These are phyloP conservation scores for Chytriomyces sp. DNA, from an alignment of 192 early-diverging fungal species.

Conservation along the genomic window DNA sequence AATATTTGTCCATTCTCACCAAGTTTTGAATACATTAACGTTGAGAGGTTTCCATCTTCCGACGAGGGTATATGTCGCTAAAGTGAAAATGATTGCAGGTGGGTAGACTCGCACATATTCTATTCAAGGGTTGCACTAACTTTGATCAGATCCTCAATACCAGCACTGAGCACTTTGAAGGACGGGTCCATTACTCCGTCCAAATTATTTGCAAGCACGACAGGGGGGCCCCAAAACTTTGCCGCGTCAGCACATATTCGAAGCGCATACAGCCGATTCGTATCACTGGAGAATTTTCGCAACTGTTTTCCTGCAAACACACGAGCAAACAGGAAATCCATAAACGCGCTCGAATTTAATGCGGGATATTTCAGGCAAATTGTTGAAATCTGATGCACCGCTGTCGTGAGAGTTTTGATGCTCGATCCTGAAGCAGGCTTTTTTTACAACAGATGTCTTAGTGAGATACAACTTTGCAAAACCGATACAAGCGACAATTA, in stretches of 20 bases:
- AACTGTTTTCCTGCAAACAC: not conserved
- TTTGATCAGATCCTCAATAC: not conserved
- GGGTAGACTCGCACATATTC: too few relatives aligned
- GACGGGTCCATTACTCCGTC: not conserved
- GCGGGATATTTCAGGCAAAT: too few relatives aligned
- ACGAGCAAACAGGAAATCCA: not conserved
- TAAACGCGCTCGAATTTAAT: not conserved
- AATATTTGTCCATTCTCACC: too few relatives aligned
- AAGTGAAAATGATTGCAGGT: too few relatives aligned
- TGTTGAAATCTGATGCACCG: too few relatives aligned
- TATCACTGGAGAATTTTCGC: not conserved
- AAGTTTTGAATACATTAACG: not conserved
- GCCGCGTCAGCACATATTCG: not conserved
- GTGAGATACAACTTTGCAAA: too few relatives aligned
- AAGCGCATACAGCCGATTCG: not conserved
- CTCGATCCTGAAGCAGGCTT: too few relatives aligned
- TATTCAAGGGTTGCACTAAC: not conserved
- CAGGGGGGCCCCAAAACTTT: not conserved
- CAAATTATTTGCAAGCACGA: not conserved
- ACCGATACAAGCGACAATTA: too few relatives aligned
- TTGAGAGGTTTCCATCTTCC: not conserved
- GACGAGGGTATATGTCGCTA: not conserved
- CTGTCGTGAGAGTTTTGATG: too few relatives aligned
- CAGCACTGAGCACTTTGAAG: too few relatives aligned
- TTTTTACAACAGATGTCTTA: too few relatives aligned